Evolutionary conservation across 257 asterid genomes (phyloP).

Genomic region (Nicotiana benthamiana): DNA sequence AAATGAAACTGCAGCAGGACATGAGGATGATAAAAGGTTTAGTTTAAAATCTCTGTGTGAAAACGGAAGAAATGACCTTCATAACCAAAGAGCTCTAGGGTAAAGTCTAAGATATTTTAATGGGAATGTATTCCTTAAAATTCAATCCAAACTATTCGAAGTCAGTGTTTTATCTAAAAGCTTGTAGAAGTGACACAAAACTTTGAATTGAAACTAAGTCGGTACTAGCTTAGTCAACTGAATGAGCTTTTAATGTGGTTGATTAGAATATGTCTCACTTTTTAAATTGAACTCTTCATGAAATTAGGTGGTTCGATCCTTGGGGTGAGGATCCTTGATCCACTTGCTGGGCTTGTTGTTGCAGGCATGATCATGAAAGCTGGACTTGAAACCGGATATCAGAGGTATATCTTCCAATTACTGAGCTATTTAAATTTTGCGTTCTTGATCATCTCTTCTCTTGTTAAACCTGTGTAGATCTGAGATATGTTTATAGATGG

Average conservation of each 20-base stretch:
- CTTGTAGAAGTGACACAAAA: background rate
- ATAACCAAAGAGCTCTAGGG: background rate
- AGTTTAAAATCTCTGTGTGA: background rate
- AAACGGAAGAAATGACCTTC: background rate
- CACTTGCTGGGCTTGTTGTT: conserved; percentile 91
- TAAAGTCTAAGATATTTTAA: background rate
- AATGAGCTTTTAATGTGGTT: background rate
- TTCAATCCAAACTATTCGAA: background rate
- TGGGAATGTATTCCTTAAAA: background rate
- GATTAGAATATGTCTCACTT: conserved; percentile 3
- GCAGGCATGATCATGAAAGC: conserved; percentile 93
- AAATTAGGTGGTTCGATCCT: conserved; percentile 80
- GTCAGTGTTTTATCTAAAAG: background rate
- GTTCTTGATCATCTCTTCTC: background rate
- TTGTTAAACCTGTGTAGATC: background rate
- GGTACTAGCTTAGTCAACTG: background rate
- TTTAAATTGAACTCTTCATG: conserved; percentile 9
- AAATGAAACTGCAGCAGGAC: background rate
- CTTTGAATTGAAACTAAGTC: background rate
- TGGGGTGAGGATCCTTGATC: conserved; percentile 85
- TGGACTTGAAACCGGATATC: conserved; percentile 84
- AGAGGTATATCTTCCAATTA: conserved; percentile 44
- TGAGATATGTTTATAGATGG: background rate
- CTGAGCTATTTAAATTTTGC: background rate
- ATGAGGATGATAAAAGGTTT: background rate